A percentile compares a stretch with the other conserved stretches of the same genome.
Conservation (phyloP, 768 basidiomycete genomes). For the Infundibulicybe gibba region DNA sequence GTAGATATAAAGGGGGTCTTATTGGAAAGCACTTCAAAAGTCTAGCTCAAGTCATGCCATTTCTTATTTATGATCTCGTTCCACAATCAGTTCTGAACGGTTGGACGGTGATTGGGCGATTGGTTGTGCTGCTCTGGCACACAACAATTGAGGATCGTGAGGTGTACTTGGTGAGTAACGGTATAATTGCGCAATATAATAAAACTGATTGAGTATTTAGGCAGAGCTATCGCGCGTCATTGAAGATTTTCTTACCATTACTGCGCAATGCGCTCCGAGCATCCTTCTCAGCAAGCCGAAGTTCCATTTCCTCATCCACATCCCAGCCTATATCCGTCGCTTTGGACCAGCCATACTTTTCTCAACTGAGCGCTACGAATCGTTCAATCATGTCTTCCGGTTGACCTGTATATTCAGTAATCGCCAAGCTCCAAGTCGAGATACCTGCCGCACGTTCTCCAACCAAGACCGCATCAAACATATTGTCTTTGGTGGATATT, state of each 20-base stretch:
- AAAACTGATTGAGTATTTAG: background rate
- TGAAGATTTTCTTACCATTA: background rate
- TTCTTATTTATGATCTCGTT: conserved; percentile 18
- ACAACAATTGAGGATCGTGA: conserved; percentile 15
- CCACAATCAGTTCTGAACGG: conserved; percentile 6
- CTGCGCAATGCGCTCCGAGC: conserved; percentile 14
- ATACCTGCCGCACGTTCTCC: background rate
- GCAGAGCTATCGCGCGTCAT: background rate
- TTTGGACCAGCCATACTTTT: conserved; percentile 24
- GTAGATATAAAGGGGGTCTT: background rate
- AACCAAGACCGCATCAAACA: background rate
- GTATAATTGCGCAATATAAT: background rate
- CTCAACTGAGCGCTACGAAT: conserved; percentile 22
- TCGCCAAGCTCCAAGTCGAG: background rate
- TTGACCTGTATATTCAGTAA: conserved; percentile 10
- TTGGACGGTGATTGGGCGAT: conserved; percentile 14
- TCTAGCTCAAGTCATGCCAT: conserved; percentile 21
- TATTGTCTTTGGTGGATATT: background rate
- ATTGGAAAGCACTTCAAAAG: conserved; percentile 14
- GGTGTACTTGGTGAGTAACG: conserved; percentile 11
- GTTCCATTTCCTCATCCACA: conserved; percentile 24
- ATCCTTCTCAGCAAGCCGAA: conserved; percentile 19
- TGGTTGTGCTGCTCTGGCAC: conserved; percentile 18
- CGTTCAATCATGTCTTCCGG: conserved; percentile 14
- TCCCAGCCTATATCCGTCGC: conserved; percentile 15